Evolutionary conservation across 2,329 filamentous ascomycete species (phyloP).

Genomic region (Lasiodiplodia citricola): DNA sequence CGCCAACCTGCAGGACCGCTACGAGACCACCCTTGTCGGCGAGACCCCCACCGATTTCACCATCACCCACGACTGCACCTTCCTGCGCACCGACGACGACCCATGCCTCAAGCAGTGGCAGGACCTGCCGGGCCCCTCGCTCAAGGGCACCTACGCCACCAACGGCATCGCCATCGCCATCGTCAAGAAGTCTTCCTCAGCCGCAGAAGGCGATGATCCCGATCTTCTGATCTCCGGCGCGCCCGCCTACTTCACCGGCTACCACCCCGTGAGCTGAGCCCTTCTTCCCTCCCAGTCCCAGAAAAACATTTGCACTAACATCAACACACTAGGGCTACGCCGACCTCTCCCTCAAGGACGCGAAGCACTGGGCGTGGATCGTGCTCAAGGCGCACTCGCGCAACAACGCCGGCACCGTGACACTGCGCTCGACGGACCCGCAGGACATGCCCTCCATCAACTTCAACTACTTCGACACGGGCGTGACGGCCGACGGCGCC

Average conservation of each 20-base stretch:
- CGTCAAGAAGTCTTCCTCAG: constrained; percentile 40
- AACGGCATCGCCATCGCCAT: constrained; percentile 61
- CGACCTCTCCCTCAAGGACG: constrained; percentile 49
- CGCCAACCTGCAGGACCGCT: constrained; percentile 67
- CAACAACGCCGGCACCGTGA: constrained; percentile 66
- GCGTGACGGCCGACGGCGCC: constrained; percentile 28
- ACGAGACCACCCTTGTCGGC: constrained; percentile 49
- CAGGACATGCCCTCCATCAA: constrained; percentile 66
- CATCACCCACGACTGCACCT: constrained; percentile 38
- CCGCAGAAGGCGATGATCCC: constrained; percentile 52
- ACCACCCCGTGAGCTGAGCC: constrained; percentile 58
- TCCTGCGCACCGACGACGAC: constrained; percentile 33
- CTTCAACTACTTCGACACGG: constrained; percentile 43
- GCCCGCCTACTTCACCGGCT: constrained; percentile 60
- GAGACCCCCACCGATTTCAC: constrained; percentile 29
- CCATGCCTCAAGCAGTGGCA: constrained; percentile 45
- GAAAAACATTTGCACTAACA: neutral
- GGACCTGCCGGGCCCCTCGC: constrained; percentile 32
- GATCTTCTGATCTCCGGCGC: constrained; percentile 57
- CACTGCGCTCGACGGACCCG: constrained; percentile 65
- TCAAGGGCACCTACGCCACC: constrained; percentile 52
- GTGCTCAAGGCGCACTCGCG: constrained; percentile 68
- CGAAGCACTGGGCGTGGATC: constrained; percentile 55
- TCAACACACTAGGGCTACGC: constrained; percentile 49
- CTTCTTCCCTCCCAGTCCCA: neutral